These are phyloP conservation scores for Lepidopterella palustris DNA, from an alignment of 495 filamentous ascomycete genomes.

Conservation along the genomic window DNA sequence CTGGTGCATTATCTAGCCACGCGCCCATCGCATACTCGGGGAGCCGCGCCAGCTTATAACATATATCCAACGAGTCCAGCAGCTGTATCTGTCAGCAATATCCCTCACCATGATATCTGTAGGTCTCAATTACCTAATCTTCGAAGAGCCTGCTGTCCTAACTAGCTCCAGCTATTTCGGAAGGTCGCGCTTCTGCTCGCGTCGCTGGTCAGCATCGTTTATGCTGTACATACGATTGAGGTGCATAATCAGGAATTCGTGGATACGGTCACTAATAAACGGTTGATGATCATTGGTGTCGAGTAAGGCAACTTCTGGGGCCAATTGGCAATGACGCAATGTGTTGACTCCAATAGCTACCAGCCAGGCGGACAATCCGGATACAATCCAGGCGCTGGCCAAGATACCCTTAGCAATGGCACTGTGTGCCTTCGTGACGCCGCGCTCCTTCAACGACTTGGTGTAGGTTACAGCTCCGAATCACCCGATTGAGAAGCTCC, in stretches of 20 bases:
- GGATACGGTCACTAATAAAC: slow-evolving; percentile 66
- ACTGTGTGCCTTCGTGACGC: slow-evolving; percentile 82
- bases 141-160: background rate
- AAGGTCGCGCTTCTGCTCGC: slow-evolving; percentile 9
- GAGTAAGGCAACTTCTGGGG: slow-evolving; percentile 45
- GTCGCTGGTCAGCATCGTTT: slow-evolving; percentile 44
- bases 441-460: slow-evolving; percentile 80
- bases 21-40: background rate
- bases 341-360: slow-evolving; percentile 52
- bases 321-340: slow-evolving; percentile 3
- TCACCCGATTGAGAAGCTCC: background rate
- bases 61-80: background rate
- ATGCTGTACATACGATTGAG: slow-evolving; percentile 65
- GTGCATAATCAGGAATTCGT: slow-evolving; percentile 77
- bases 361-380: slow-evolving; percentile 85
- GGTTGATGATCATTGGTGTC: slow-evolving; percentile 84
- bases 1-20: background rate
- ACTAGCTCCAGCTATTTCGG: slow-evolving; percentile 4
- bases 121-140: background rate
- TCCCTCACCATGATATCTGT: background rate
- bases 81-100: background rate
- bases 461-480: slow-evolving; percentile 34
- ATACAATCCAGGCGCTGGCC: slow-evolving; percentile 53
- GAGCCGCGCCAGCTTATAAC: background rate
- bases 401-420: slow-evolving; percentile 71